These are phyloP conservation scores for Hanseniaspora valbyensis DNA, from an alignment of 805 yeast genomes.

Conservation along the genomic window DNA sequence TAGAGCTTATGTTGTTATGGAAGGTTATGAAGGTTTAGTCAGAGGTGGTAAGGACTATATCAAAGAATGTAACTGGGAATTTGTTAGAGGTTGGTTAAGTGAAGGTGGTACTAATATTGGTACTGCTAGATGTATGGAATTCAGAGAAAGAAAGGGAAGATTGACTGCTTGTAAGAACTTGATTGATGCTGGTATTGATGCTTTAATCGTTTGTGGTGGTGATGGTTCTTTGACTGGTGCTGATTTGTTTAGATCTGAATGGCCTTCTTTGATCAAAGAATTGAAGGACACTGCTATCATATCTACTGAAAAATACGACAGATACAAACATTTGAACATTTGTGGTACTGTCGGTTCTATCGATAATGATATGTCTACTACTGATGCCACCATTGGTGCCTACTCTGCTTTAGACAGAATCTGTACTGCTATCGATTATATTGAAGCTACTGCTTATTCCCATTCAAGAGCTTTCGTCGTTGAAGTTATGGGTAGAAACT, in stretches of 20 bases:
- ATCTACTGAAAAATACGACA: conserved; percentile 36
- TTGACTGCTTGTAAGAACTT: conserved; percentile 52
- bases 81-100: conserved; percentile 58
- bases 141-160: conserved; percentile 57
- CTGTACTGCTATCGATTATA: conserved; percentile 71
- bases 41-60: conserved; percentile 46
- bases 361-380: conserved; percentile 76
- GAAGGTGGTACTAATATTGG: conserved; percentile 72
- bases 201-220: conserved; percentile 71
- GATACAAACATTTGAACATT: conserved; percentile 49
- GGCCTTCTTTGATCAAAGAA: conserved; percentile 62
- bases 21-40: conserved; percentile 66
- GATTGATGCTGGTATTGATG: conserved; percentile 64
- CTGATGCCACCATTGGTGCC: conserved; percentile 75
- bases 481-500: conserved; percentile 98
- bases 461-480: conserved; percentile 96
- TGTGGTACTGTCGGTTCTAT: conserved; percentile 75
- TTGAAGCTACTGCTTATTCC: conserved; percentile 94
- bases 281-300: conserved; percentile 38
- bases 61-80: conserved; percentile 58
- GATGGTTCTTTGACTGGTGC: conserved; percentile 80
- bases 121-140: conserved; percentile 62
- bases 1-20: conserved; percentile 56
- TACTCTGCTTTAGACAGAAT: conserved; percentile 68
- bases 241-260: conserved; percentile 61